A percentile compares a stretch with the other conserved stretches of the same genome.
Evolutionary conservation across 129 eudicot genomes (phyloP).

Genomic region (Flaveria sonorensis): DNA sequence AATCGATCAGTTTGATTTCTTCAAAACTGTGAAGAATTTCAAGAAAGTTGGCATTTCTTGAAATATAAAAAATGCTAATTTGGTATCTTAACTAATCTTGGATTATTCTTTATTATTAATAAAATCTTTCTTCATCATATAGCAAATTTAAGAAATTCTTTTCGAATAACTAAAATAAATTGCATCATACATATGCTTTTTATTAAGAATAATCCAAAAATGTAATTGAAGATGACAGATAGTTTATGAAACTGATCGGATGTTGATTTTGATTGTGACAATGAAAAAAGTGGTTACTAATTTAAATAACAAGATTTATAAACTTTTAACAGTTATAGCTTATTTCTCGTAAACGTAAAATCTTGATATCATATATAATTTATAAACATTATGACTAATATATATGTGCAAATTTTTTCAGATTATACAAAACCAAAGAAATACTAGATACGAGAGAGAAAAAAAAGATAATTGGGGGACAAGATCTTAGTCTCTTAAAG

Average conservation of each 20-base stretch:
- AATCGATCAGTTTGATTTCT: conserved; percentile 8
- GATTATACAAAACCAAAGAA: not conserved
- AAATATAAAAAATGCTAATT: conserved; percentile 35
- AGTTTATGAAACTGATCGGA: not conserved
- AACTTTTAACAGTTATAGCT: too few species aligned
- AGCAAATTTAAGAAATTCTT: conserved; percentile 19
- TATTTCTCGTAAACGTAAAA: not conserved
- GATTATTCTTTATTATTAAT: conserved; percentile 32
- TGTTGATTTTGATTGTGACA: conserved; percentile 5
- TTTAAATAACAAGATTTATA: too few species aligned
- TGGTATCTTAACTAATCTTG: conserved; percentile 38
- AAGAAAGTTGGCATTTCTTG: conserved; percentile 42
- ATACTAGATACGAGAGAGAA: conserved; percentile 3
- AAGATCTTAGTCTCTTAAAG: conserved; percentile 48
- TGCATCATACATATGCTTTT: not conserved
- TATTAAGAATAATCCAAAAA: conserved; percentile 18
- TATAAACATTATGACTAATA: not conserved
- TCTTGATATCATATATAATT: not conserved
- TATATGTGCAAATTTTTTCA: conserved; percentile 5
- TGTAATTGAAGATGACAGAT: not conserved
- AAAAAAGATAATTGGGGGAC: conserved; percentile 36
- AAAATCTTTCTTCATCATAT: conserved; percentile 24
- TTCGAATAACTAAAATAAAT: conserved; percentile 12
- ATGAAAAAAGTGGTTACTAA: not conserved
- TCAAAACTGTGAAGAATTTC: conserved; percentile 21